A percentile compares a stretch with the other conserved stretches of the same genome.
Evolutionary conservation across 2,329 filamentous ascomycete genomes (phyloP).

Genomic region (Nothopassalora personata): DNA sequence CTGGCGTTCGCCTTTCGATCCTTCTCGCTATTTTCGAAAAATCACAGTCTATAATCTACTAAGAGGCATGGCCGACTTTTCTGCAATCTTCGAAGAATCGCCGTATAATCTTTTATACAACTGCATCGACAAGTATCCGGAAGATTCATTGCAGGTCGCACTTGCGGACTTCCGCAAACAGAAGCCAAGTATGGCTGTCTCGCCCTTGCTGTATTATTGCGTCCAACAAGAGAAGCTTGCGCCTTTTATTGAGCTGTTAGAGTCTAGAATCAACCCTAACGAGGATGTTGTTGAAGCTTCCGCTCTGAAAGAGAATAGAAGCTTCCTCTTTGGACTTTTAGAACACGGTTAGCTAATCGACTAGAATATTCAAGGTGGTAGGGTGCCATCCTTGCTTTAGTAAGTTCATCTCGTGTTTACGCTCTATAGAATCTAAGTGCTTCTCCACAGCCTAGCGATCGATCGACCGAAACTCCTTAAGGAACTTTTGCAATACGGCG

Average conservation of each 20-base stretch:
- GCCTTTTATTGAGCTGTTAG: background rate
- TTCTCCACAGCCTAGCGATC: background rate
- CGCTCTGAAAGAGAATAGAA: background rate
- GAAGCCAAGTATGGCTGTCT: background rate
- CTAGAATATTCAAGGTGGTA: background rate
- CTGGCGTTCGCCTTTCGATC: background rate
- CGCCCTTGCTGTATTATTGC: background rate
- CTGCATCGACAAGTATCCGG: background rate
- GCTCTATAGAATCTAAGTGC: background rate
- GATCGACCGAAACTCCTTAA: background rate
- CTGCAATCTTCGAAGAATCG: background rate
- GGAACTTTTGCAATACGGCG: slow-evolving; percentile 1
- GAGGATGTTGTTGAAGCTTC: background rate
- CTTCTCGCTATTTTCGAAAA: background rate
- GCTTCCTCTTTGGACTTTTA: background rate
- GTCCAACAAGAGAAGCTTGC: background rate
- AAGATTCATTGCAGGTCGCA: background rate
- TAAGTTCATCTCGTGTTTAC: background rate
- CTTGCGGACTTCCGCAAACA: background rate
- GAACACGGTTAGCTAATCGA: slow-evolving; percentile 1
- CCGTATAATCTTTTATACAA: background rate
- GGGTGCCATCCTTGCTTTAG: slow-evolving; percentile 1
- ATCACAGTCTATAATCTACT: background rate
- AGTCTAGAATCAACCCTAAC: background rate
- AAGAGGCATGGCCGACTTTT: background rate